A percentile compares a stretch with the other conserved stretches of the same genome.
Evolutionary conservation across 2,329 filamentous ascomycete genomes (phyloP).

Genomic region (Herpomyces periplanetae): DNA sequence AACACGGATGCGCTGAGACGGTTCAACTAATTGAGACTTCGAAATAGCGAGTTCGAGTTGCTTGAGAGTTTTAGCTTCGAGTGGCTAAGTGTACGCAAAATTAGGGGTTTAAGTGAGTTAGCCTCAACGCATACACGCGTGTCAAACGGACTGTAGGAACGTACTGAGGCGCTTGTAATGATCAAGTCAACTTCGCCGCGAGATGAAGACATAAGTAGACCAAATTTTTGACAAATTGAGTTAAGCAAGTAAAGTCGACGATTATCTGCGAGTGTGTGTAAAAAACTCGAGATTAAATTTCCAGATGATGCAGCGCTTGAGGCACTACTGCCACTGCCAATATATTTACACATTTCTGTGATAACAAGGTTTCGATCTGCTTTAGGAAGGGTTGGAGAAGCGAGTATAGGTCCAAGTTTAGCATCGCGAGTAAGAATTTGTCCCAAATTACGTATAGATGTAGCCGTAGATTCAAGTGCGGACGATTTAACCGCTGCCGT

Average conservation of each 20-base stretch:
- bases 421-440: constrained; percentile 36
- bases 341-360: constrained; percentile 48
- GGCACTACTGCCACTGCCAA: constrained; percentile 23
- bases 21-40: constrained; percentile 56
- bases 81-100: constrained; percentile 15
- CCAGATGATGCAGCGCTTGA: constrained; percentile 22
- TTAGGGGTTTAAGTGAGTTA: constrained; percentile 1
- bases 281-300: constrained; percentile 56
- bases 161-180: constrained; percentile 58
- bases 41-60: constrained; percentile 53
- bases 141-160: constrained; percentile 6
- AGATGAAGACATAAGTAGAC: constrained; percentile 44
- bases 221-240: constrained; percentile 57
- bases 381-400: constrained; percentile 33
- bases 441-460: constrained; percentile 29
- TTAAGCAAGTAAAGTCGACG: constrained; percentile 56
- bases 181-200: constrained; percentile 72
- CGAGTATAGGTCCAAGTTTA: constrained; percentile 37
- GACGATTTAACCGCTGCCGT: constrained; percentile 68
- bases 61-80: constrained; percentile 49
- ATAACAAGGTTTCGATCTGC: constrained; percentile 58
- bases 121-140: not conserved
- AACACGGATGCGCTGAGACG: no score
- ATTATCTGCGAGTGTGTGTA: constrained; percentile 63
- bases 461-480: constrained; percentile 45